Evolutionary conservation across 2,329 filamentous ascomycete genomes (phyloP).

Genomic region (Trichoderma koningii): DNA sequence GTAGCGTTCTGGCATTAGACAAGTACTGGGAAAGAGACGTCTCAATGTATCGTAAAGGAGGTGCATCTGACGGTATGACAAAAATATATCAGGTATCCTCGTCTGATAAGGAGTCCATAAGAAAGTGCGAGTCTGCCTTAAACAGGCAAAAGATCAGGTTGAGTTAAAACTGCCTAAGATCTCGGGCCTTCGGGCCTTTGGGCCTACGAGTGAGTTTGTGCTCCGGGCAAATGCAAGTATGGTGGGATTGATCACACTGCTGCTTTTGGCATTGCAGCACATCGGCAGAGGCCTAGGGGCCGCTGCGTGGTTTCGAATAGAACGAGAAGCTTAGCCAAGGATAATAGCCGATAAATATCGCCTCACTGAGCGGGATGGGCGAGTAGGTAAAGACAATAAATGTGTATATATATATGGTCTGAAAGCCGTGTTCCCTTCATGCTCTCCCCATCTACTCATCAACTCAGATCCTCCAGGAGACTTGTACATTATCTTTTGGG

Average conservation of each 20-base stretch:
- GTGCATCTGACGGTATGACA: too few relatives aligned
- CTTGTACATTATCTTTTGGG: neutral
- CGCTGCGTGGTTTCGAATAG: neutral
- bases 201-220: neutral
- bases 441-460: neutral
- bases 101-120: too few relatives aligned
- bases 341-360: constrained; percentile 8
- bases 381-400: neutral
- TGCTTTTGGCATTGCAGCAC: neutral
- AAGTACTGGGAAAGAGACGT: too few relatives aligned
- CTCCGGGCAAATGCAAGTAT: neutral
- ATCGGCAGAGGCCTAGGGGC: neutral
- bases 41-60: too few relatives aligned
- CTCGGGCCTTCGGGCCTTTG: neutral
- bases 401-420: neutral
- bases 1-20: too few relatives aligned
- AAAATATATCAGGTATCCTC: too few relatives aligned
- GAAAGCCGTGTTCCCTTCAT: neutral
- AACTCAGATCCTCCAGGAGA: neutral
- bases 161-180: constrained; percentile 4
- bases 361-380: neutral
- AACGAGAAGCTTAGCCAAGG: neutral
- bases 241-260: neutral
- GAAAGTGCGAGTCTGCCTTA: neutral
- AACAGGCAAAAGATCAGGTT: neutral